Conservation (phyloP, 768 basidiomycete species). For the Austroboletus eburneus region DNA sequence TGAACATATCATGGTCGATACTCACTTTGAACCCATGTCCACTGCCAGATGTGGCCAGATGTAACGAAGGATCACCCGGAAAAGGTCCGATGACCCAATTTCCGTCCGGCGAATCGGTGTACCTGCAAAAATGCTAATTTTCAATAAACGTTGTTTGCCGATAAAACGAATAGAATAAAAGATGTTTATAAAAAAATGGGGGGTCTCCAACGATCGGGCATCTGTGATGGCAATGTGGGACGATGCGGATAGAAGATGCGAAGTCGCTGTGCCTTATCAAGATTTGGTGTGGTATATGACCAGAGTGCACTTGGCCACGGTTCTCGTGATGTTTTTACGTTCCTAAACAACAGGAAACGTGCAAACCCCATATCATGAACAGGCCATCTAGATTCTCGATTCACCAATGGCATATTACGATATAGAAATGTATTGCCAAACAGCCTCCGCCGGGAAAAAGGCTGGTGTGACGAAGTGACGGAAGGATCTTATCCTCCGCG, state of each 20-base stretch:
- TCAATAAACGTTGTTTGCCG: too few relatives aligned
- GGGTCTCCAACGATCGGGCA: conserved; percentile 7
- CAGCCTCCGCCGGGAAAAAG: too few relatives aligned
- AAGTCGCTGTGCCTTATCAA: conserved; percentile 1
- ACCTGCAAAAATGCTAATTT: conserved; percentile 64
- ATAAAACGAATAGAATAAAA: too few relatives aligned
- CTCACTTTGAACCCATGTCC: conserved; percentile 85
- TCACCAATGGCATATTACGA: conserved; percentile 1
- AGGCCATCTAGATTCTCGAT: not conserved
- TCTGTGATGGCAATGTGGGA: too few relatives aligned
- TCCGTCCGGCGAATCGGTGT: conserved; percentile 80
- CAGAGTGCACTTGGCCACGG: not conserved
- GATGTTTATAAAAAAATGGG: not conserved
- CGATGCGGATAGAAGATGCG: not conserved
- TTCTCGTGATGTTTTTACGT: not conserved
- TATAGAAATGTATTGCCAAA: not conserved
- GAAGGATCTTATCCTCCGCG: conserved; percentile 16
- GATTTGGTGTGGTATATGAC: not conserved
- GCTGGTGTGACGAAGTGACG: conserved; percentile 5
- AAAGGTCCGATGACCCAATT: conserved; percentile 88
- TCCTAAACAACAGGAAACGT: not conserved
- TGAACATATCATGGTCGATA: not conserved
- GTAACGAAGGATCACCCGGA: conserved; percentile 51
- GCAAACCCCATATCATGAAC: too few relatives aligned
- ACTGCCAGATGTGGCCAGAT: conserved; percentile 84